These are phyloP conservation scores for Mycosphaerella sp. DNA, from an alignment of 2,329 filamentous ascomycete genomes.

Conservation along the genomic window DNA sequence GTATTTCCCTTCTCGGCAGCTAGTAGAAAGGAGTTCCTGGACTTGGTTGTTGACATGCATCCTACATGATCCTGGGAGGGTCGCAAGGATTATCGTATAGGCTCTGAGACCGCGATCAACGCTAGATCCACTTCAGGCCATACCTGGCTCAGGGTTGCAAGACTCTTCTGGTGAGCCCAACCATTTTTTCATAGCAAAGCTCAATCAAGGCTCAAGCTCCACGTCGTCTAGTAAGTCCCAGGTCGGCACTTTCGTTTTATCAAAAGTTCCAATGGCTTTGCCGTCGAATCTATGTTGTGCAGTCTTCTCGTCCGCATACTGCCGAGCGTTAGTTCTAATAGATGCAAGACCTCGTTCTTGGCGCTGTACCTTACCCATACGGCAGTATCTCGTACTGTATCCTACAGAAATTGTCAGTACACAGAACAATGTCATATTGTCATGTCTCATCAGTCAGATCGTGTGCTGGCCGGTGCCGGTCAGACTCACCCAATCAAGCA, in stretches of 20 bases:
- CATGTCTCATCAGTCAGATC: too few species aligned
- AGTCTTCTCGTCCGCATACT: conserved; percentile 5
- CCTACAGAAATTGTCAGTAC: neutral
- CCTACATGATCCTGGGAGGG: neutral
- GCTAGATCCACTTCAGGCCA: neutral
- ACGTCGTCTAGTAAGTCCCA: conserved; percentile 7
- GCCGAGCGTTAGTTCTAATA: neutral
- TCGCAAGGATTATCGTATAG: conserved; percentile 7
- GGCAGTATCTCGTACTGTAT: conserved; percentile 5
- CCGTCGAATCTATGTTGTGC: conserved; percentile 6
- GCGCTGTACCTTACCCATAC: neutral
- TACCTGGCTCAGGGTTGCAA: neutral
- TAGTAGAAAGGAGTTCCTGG: conserved; percentile 1
- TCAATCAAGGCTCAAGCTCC: conserved; percentile 6
- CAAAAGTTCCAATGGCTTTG: conserved; percentile 4
- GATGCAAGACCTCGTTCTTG: neutral
- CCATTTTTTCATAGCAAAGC: neutral
- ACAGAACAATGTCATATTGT: too few species aligned
- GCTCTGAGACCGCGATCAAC: conserved; percentile 5
- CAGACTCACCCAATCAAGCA: conserved; percentile 1
- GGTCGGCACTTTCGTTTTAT: conserved; percentile 7
- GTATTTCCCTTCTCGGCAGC: neutral
- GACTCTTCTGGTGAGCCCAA: neutral
- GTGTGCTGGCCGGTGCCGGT: too few species aligned
- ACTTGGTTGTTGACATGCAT: conserved; percentile 2